Evolutionary conservation across 2,329 filamentous ascomycete species (phyloP), one percentile per base, ranked within the genome.

Genomic region (Cercospora sp.): DNA sequence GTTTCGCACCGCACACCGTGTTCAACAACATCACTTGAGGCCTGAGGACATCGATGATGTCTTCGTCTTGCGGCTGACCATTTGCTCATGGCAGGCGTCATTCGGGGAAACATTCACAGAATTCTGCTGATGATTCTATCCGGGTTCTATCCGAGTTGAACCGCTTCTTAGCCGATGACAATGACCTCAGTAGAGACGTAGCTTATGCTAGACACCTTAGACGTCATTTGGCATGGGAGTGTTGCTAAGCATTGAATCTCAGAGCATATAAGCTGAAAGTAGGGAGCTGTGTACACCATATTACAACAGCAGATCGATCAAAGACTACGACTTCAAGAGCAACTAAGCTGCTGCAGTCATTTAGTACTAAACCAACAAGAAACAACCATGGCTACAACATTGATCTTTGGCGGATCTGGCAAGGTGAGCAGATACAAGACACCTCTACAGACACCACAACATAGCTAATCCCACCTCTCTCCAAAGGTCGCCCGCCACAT

Each of bases 381-480:
- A 13, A n/a, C 13, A 58, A 64, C n/a, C 49, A 74, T 74, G 71
- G 58, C 74, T 63, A 73, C 71, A 58, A 75, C 72, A 18, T 70
- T 80, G 45, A 77, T 80, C 70, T 77, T 79, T 71, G 79, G 79
- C 62, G 79, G 78, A 64, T 74, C 71, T 28, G 78, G 78, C 69
- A 80, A 79, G 70, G 76, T 78, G 18, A 59, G 62, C 32, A 45
- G 18, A 63, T 16, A 6, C 4, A 24, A 34, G 7, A n/a, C 61
- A 53, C 30, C 32, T n/a, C 12, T 5, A 61, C 34, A 58, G 9
- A 9, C 60, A 68, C 13, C 40, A 73, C 73, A 66, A 60, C 71
- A 68, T 70, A 70, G 65, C 71, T 79, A 57, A 76, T 79, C 68
- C 77, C 77, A 78, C 66, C 77, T 77, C 63, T 74, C 70, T 51